phyloP scores from a whole-genome alignment of 2,329 filamentous ascomycete genomes.

The Elsinoe fawcettii region DNA sequence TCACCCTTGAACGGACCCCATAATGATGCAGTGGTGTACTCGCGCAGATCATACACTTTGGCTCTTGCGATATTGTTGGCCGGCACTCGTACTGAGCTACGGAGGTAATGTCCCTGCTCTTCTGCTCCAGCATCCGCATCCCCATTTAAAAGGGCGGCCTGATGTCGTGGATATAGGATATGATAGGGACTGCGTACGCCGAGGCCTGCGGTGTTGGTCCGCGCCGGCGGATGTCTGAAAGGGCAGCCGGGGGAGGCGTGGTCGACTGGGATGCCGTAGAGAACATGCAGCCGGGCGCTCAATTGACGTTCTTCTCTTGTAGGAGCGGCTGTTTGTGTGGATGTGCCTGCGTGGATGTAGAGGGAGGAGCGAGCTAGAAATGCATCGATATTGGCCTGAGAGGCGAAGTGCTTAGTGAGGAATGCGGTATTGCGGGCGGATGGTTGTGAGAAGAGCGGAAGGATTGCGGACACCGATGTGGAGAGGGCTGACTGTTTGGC shows the following conservation, averaged over 20 bases:
- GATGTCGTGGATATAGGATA: conserved; percentile 4
- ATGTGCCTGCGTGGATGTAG: conserved; percentile 49
- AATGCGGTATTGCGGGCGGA: conserved; percentile 41
- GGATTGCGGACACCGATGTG: conserved; percentile 22
- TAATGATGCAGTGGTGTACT: conserved; percentile 52
- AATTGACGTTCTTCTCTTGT: conserved; percentile 48
- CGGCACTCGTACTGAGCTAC: conserved; percentile 7
- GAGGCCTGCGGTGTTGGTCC: not conserved
- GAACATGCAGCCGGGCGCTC: conserved; percentile 61
- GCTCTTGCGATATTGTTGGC: conserved; percentile 51
- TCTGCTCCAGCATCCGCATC: not conserved
- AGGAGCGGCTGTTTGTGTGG: conserved; percentile 32
- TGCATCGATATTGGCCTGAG: conserved; percentile 46
- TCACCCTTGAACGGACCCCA: conserved; percentile 70
- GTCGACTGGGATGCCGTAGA: conserved; percentile 51
- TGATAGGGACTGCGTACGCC: conserved; percentile 6
- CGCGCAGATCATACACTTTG: conserved; percentile 65
- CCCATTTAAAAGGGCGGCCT: not conserved
- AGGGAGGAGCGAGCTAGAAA: conserved; percentile 60
- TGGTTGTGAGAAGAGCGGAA: conserved; percentile 21
- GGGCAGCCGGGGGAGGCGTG: conserved; percentile 5
- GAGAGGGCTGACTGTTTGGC: conserved; percentile 28
- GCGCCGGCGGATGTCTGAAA: not conserved
- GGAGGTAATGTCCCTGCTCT: not conserved
- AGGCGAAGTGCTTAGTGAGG: conserved; percentile 35